A percentile compares a stretch with the other conserved stretches of the same genome.
Evolutionary conservation across 2,329 filamentous ascomycete species (phyloP).

Genomic region (Fusarium solani-melongenae): DNA sequence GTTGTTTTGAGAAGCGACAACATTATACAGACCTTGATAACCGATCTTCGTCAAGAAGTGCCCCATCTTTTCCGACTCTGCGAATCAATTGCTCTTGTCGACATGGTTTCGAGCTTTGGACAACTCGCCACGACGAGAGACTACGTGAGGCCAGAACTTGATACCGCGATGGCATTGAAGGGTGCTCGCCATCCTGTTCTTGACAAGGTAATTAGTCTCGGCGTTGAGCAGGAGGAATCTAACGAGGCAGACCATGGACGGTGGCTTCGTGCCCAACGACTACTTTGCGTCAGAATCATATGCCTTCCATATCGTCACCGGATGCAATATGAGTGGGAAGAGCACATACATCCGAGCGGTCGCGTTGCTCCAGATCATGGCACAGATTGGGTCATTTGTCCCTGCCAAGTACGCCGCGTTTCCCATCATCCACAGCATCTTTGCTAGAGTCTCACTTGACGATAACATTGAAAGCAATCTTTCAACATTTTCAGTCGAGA

Average conservation of each 20-base stretch:
- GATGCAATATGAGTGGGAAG: constrained; percentile 98
- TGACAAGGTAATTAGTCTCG: constrained; percentile 65
- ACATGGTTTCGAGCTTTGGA: constrained; percentile 84
- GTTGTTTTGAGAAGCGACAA: constrained; percentile 85
- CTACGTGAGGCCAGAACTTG: constrained; percentile 75
- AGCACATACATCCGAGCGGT: constrained; percentile 92
- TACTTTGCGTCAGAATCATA: constrained; percentile 84
- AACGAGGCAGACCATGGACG: constrained; percentile 63
- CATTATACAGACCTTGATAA: constrained; percentile 77
- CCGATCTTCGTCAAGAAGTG: constrained; percentile 76
- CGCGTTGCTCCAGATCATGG: constrained; percentile 90
- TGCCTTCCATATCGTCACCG: constrained; percentile 92
- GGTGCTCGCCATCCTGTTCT: constrained; percentile 81
- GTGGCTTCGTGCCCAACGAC: constrained; percentile 87
- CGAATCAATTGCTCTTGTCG: constrained; percentile 86
- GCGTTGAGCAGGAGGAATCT: neutral
- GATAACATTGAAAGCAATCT: constrained; percentile 91
- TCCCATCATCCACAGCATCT: constrained; percentile 83
- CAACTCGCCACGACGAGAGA: constrained; percentile 73
- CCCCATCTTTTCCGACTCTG: constrained; percentile 84
- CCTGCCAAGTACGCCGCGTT: constrained; percentile 87
- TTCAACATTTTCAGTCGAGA: constrained; percentile 93
- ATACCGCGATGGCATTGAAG: constrained; percentile 76
- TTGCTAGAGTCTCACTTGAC: constrained; percentile 87
- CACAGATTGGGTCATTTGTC: constrained; percentile 90